Base-by-base conservation (phyloP, 305 asterid genomes). In the Ajuga reptans region DNA sequence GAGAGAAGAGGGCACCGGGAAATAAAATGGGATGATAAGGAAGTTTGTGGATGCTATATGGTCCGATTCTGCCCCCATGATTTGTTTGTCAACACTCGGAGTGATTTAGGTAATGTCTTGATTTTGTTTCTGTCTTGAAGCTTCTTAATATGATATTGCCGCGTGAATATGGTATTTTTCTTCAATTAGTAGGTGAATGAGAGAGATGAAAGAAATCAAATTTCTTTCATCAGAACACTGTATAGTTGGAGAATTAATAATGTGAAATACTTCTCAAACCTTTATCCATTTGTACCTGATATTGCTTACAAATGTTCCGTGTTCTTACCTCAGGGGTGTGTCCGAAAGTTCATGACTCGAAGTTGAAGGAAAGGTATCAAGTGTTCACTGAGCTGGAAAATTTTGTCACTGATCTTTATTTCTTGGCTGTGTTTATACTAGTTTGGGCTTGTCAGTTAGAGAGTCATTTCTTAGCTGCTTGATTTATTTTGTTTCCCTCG, bases 11-110 rank as follows among this genome's bases (percentile, higher is more conserved):
- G 91, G 61, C 87, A 80, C 83, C 84, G 85, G 66, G 98, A 93
- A 79, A 75, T 90, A 16, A 87, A 85, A 71, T 93, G 98, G 98
- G 98, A 90, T n/a, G 96, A 92, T 68, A 86, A 86, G 87, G 98
- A 93, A 31, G 98, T 84, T 43, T 93, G 97, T 47, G 81, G 87
- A 58, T 89, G 83, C 83, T 90, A 81, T 67, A 93, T 93, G 98
- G 86, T 93, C 78, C 92, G 94, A 31, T 93, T 93, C 82, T 90
- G 98, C 72, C 98, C 97, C 51, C 97, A 93, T 33, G 98, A 93
- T 83, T 79, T 93, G 84, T 93, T 93, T 71, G 94, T 93, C 72
- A 93, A 90, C 81, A 93, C 98, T 53, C 81, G 88, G 18, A 93
- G 98, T 73, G 98, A 93, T 79, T 75, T 93, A 78, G 97, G 97